A percentile compares a stretch with the other conserved stretches of the same genome.
Conservation (phyloP, 1,284 basidiomycete species). For the Bjerkandera adusta region DNA sequence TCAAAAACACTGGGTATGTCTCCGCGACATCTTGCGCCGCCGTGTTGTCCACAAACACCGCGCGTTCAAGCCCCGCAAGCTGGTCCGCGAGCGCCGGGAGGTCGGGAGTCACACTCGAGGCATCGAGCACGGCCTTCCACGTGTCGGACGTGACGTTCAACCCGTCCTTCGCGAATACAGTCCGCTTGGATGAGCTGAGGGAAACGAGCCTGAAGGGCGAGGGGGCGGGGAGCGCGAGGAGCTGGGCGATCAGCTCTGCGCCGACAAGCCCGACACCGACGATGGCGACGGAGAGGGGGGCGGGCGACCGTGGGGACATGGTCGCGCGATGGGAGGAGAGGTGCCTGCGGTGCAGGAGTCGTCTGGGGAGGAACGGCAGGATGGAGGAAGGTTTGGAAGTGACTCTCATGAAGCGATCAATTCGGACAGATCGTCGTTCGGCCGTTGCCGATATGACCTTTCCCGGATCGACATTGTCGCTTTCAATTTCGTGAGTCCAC, state of each 20-base stretch:
- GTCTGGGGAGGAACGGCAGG: too few relatives aligned
- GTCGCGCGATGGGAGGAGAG: background rate
- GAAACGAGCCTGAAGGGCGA: constrained; percentile 73
- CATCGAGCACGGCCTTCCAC: constrained; percentile 48
- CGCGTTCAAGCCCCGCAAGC: constrained; percentile 37
- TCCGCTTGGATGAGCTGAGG: constrained; percentile 75
- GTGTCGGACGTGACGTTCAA: constrained; percentile 35
- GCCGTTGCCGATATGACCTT: too few relatives aligned
- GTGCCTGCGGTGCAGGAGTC: background rate
- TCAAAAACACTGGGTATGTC: constrained; percentile 83
- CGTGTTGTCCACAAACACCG: constrained; percentile 93
- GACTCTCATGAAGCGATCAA: too few relatives aligned
- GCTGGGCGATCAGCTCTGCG: constrained; percentile 75
- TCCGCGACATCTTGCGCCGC: constrained; percentile 83
- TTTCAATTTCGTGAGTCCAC: too few relatives aligned
- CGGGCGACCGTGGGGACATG: constrained; percentile 1
- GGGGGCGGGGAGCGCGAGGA: constrained; percentile 64
- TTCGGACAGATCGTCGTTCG: background rate
- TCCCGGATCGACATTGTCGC: too few relatives aligned
- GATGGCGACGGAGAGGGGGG: constrained; percentile 56
- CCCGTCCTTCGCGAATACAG: constrained; percentile 55
- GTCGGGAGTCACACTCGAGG: constrained; percentile 41
- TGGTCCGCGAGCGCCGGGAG: constrained; percentile 44
- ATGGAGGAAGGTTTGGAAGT: too few relatives aligned
- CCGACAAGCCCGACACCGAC: constrained; percentile 90